Conservation (phyloP, 805 yeast genomes). For the Spathaspora arborariae region DNA sequence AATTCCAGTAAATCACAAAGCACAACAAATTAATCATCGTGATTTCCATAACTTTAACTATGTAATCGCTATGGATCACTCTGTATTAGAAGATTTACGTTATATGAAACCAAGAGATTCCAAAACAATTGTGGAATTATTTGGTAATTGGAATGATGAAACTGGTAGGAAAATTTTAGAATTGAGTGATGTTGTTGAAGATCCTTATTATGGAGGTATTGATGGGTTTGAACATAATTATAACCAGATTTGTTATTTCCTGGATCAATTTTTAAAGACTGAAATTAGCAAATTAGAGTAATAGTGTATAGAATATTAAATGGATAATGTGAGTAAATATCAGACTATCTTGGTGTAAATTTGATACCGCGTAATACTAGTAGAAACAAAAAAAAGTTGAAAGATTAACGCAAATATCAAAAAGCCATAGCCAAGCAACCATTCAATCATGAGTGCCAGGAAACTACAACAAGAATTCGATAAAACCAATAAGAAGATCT, state of each 20-base stretch:
- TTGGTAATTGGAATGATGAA: conserved; percentile 73
- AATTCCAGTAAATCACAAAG: conserved; percentile 69
- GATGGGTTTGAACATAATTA: conserved; percentile 81
- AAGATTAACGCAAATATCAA: not conserved
- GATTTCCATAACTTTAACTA: conserved; percentile 63
- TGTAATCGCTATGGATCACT: conserved; percentile 67
- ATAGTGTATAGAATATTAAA: not conserved
- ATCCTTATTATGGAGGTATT: conserved; percentile 89
- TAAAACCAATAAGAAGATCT: conserved; percentile 83
- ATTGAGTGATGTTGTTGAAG: conserved; percentile 63
- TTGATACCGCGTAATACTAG: not conserved
- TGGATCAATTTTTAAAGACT: conserved; percentile 59
- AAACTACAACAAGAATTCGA: conserved; percentile 74
- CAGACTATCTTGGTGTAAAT: not conserved
- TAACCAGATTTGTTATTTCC: conserved; percentile 70
- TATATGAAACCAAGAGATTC: conserved; percentile 50
- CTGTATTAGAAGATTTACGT: conserved; percentile 49
- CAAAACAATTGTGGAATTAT: conserved; percentile 52
- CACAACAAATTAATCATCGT: conserved; percentile 57
- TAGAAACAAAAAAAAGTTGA: not conserved
- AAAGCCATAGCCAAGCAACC: not conserved
- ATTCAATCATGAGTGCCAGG: conserved; percentile 34
- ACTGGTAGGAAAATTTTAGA: conserved; percentile 11
- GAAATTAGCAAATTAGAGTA: conserved; percentile 31
- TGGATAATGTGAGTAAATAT: not conserved